These are phyloP conservation scores for Neurospora tetraspora DNA, from an alignment of 495 filamentous ascomycete species.

Conservation along the genomic window DNA sequence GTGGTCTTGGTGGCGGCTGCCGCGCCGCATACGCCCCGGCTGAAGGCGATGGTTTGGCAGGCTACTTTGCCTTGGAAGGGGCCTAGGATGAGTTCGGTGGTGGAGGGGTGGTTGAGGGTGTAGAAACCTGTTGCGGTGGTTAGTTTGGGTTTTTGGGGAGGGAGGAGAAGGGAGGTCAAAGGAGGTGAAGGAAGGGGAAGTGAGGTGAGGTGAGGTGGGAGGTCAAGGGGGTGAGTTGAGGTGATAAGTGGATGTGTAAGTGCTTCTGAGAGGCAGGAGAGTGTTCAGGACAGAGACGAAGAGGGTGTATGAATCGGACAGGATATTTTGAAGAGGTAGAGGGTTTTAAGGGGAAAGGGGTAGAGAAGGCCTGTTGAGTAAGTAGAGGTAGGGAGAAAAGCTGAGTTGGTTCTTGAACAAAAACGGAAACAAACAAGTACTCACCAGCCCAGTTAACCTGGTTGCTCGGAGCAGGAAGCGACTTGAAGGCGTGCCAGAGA, in stretches of 20 bases:
- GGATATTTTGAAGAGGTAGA: not conserved
- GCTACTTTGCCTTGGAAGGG: slow-evolving; percentile 86
- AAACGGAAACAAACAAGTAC: slow-evolving; percentile 3
- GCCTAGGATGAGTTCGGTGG: slow-evolving; percentile 59
- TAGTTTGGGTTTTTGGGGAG: not conserved
- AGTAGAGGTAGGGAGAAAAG: not conserved
- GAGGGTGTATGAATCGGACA: slow-evolving; percentile 2
- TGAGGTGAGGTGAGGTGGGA: not conserved
- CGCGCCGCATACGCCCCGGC: slow-evolving; percentile 73
- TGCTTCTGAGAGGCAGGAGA: not conserved
- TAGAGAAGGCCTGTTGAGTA: not conserved
- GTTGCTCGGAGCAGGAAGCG: slow-evolving; percentile 61
- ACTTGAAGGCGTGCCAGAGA: slow-evolving; percentile 76
- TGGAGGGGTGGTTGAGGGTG: slow-evolving; percentile 48
- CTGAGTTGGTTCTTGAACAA: not conserved
- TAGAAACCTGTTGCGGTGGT: slow-evolving; percentile 54
- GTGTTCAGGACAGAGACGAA: slow-evolving; percentile 11
- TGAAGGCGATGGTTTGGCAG: slow-evolving; percentile 75
- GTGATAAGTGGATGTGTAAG: not conserved
- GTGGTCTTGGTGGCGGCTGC: slow-evolving; percentile 56
- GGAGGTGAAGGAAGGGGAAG: not conserved
- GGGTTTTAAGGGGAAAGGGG: not conserved
- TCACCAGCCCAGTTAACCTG: slow-evolving; percentile 79
- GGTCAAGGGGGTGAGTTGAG: not conserved
- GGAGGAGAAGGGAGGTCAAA: not conserved